A percentile compares a stretch with the other conserved stretches of the same genome.
Evolutionary conservation across 2,329 filamentous ascomycete genomes (phyloP).

Genomic region (Gnomoniopsis sp.): DNA sequence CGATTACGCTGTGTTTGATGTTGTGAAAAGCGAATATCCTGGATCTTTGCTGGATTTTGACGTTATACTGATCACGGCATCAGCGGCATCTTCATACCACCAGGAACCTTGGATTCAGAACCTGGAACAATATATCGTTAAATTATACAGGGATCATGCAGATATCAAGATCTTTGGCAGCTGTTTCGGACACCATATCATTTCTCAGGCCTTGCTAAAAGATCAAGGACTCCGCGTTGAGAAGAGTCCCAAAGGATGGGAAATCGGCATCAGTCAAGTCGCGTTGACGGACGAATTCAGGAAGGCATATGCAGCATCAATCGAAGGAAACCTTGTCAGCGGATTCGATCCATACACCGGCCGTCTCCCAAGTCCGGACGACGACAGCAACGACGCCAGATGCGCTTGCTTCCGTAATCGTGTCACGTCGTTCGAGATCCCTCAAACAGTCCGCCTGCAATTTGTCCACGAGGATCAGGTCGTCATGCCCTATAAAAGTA

Average conservation of each 20-base stretch:
- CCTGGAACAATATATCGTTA: conserved; percentile 2
- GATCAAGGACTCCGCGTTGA: not conserved
- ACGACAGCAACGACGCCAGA: not conserved
- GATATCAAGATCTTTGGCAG: conserved; percentile 4
- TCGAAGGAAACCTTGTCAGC: too few species aligned
- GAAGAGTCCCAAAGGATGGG: conserved; percentile 6
- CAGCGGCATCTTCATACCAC: conserved; percentile 11
- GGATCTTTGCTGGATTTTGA: not conserved
- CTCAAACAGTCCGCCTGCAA: conserved; percentile 1
- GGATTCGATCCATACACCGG: not conserved
- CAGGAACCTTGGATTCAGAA: not conserved
- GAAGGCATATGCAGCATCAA: not conserved
- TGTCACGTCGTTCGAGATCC: not conserved
- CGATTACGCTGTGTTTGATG: conserved; percentile 5
- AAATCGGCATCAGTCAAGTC: conserved; percentile 7
- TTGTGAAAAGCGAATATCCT: conserved; percentile 11
- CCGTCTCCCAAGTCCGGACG: conserved; percentile 10
- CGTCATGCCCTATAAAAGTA: not conserved
- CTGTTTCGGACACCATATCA: conserved; percentile 9
- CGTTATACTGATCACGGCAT: conserved; percentile 11
- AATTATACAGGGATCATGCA: not conserved
- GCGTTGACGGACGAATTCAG: conserved; percentile 8
- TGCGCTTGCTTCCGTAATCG: not conserved
- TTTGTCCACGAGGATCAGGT: conserved; percentile 14
- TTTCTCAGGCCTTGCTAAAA: conserved; percentile 6